phyloP scores from a whole-genome alignment of 1,284 basidiomycete species.

The Stereum hirsutum region DNA sequence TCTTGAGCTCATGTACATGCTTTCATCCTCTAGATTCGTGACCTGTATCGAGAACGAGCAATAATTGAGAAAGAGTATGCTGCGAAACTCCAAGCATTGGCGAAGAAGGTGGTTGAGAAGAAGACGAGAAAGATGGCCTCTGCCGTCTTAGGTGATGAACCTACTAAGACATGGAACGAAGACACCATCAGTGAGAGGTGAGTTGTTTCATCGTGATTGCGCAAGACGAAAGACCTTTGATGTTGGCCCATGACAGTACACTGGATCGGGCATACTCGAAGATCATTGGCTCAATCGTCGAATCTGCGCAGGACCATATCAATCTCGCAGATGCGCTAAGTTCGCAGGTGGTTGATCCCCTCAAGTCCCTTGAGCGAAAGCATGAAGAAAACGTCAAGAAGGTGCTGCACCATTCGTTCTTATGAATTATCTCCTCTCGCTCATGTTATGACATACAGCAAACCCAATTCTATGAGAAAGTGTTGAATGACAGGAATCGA shows the following conservation, averaged over 20 bases:
- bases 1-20: neutral
- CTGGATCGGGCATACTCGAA: conserved; percentile 57
- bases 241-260: conserved; percentile 36
- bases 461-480: conserved; percentile 60
- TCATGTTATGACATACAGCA: conserved; percentile 32
- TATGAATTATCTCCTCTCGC: conserved; percentile 4
- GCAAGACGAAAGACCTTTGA: neutral
- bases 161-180: conserved; percentile 54
- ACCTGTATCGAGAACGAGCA: conserved; percentile 57
- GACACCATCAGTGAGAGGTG: conserved; percentile 48
- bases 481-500: conserved; percentile 61
- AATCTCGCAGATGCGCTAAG: conserved; percentile 54
- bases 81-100: conserved; percentile 51
- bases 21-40: conserved; percentile 45
- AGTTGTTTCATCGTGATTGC: neutral
- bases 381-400: conserved; percentile 64
- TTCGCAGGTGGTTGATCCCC: conserved; percentile 53
- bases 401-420: conserved; percentile 22
- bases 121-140: conserved; percentile 46
- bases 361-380: conserved; percentile 49
- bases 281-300: conserved; percentile 50
- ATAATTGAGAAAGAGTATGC: conserved; percentile 72
- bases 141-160: conserved; percentile 56
- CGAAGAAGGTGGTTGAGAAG: conserved; percentile 62
- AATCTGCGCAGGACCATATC: conserved; percentile 59